Evolutionary conservation across 148 eudicot genomes (phyloP), one percentile per base, ranked within the genome.

Genomic region (Mesembryanthemum crystallinum): DNA sequence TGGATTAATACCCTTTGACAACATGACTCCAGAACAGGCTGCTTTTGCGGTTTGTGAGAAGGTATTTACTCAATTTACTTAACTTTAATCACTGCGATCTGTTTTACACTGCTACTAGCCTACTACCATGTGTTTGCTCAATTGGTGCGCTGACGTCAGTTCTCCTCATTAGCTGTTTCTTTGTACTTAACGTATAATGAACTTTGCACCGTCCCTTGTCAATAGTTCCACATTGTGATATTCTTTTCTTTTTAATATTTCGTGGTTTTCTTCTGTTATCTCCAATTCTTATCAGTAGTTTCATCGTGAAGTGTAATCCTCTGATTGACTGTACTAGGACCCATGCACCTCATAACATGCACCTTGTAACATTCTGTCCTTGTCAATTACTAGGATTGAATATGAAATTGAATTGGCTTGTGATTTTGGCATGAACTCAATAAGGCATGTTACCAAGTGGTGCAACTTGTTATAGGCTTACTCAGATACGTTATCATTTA

Each of bases 21-120:
- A 89, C 74, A 88, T 96, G 99, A 96, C 99, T 58, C 99, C 99
- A 9, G 99, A 96, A 82, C 99, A 96, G 69, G 99, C 99, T 74
- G 99, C 98, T 47, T 96, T 96, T 86, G 99, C 99, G 0, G 99
- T 96, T 29, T 96, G 98, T 83, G 94, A 96, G 62, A 96, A 92
- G 99, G 99, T 96, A 91, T 51, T 74, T 68, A 60, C 4, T 72
- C 60, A 8, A 29, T 63, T 13, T 11, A 21, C 23, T 4, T 14
- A 62, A 20, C 28, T 62, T 47, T 0, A 47, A 51, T 54, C n/a
- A 12, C 35, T 55, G 25, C 63, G 24, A 13, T 27, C 15, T 67
- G 63, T 68, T n/a, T n/a, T n/a, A n/a, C n/a, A n/a, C n/a, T n/a
- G n/a, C n/a, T n/a, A n/a, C 61, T 76, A 23, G 59, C 43, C 8